These are phyloP conservation scores for Arabidopsis hybrid DNA, from an alignment of 441 rosid species.

Conservation along the genomic window DNA sequence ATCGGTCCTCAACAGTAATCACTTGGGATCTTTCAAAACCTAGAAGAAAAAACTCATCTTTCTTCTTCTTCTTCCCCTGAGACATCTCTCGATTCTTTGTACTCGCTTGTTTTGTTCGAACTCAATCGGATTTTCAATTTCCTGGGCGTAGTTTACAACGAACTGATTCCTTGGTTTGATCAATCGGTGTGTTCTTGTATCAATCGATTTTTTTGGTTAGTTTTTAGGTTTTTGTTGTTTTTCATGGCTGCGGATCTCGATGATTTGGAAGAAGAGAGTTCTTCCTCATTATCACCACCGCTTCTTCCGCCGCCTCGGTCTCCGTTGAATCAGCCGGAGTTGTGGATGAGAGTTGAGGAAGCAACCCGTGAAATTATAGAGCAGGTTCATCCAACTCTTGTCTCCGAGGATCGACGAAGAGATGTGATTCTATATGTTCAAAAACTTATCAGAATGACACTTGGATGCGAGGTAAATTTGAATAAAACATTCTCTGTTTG, in stretches of 20 bases:
- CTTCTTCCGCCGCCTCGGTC: slow-evolving; percentile 45
- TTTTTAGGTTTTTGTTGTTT: slow-evolving; percentile 35
- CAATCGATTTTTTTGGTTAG: slow-evolving; percentile 26
- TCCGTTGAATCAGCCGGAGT: slow-evolving; percentile 50
- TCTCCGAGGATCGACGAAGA: slow-evolving; percentile 77
- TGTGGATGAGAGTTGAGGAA: slow-evolving; percentile 71
- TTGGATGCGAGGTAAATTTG: slow-evolving; percentile 62
- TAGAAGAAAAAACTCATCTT: slow-evolving; percentile 27
- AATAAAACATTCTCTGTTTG: no score
- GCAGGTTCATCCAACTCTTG: slow-evolving; percentile 72
- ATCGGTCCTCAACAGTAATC: slow-evolving; percentile 42
- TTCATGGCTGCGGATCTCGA: slow-evolving; percentile 76
- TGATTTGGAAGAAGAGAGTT: slow-evolving; percentile 55
- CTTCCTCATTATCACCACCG: slow-evolving; percentile 48
- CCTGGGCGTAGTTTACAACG: slow-evolving; percentile 32
- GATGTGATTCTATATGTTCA: slow-evolving; percentile 78
- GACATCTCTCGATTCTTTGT: slow-evolving; percentile 16
- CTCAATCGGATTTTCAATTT: slow-evolving; percentile 31
- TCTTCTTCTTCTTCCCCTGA: background rate
- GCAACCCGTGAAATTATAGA: slow-evolving; percentile 67
- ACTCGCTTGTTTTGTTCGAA: slow-evolving; percentile 25
- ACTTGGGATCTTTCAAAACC: slow-evolving; percentile 44
- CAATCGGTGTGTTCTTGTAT: slow-evolving; percentile 17
- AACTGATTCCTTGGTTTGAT: slow-evolving; percentile 26
- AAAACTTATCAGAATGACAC: slow-evolving; percentile 56